phyloP scores from a whole-genome alignment of 768 basidiomycete genomes.

The Auricularia heimuer region DNA sequence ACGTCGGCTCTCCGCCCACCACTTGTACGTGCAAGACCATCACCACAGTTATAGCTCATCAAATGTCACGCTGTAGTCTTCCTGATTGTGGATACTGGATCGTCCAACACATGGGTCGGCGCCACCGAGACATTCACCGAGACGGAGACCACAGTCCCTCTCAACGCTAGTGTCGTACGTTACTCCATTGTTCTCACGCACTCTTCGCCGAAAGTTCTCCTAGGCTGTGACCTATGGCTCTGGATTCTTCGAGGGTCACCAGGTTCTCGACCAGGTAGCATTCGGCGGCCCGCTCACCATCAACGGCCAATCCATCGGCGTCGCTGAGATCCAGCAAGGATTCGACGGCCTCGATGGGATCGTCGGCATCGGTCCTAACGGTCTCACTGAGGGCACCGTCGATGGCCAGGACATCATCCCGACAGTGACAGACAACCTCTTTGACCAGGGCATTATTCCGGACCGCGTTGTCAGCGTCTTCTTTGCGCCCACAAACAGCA shows the following conservation, averaged over 20 bases:
- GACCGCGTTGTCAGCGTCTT: conserved; percentile 41
- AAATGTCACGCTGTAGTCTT: background rate
- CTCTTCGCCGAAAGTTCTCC: conserved; percentile 9
- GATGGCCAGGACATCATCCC: conserved; percentile 31
- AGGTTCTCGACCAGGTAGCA: conserved; percentile 12
- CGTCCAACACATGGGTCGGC: conserved; percentile 50
- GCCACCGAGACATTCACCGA: conserved; percentile 36
- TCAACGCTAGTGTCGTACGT: conserved; percentile 26
- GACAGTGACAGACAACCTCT: conserved; percentile 50
- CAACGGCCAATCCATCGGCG: conserved; percentile 40
- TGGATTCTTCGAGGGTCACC: conserved; percentile 4
- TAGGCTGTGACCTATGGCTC: conserved; percentile 6
- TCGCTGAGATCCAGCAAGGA: conserved; percentile 37
- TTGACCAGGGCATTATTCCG: conserved; percentile 35
- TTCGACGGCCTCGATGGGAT: conserved; percentile 40
- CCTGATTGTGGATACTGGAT: conserved; percentile 19
- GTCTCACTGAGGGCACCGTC: conserved; percentile 27
- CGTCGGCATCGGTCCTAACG: conserved; percentile 34
- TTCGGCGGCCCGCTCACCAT: conserved; percentile 28
- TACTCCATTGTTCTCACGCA: conserved; percentile 22
- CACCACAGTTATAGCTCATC: no score
- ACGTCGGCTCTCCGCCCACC: conserved; percentile 42
- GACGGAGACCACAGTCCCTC: conserved; percentile 32
- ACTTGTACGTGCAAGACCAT: conserved; percentile 18
- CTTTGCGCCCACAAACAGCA: conserved; percentile 33